Evolutionary conservation across 2,329 filamentous ascomycete species (phyloP), one percentile per base, ranked within the genome.

Genomic region (Aspergillus melleus): DNA sequence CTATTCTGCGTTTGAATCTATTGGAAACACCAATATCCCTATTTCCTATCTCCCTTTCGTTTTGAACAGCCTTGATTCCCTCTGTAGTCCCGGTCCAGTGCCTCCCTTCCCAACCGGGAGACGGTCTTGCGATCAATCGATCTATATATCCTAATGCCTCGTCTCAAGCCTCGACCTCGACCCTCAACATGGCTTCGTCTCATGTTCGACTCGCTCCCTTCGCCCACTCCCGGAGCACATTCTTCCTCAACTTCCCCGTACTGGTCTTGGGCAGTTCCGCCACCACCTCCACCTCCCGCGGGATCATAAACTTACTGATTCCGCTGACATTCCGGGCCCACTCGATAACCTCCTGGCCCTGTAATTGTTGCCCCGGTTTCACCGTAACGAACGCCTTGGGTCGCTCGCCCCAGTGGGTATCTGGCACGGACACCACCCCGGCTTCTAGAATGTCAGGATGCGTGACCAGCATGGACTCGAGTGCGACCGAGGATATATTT

Each of bases 201-300:
- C 59, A 65, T 53, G 60, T 52, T n/a, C 55, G 54, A 61, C 77
- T 73, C 14, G 72, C 76, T 46, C 60, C 60, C 50, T 86, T 91
- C 2, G 90, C 90, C 94, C 93, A 96, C 67, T 91, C 89, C 61
- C 95, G 81, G 57, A 99, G 76, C 6, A 96, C 86, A 70, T 96
- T 98, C 86, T 99, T 99, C 84, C 92, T 89, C 61, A 98, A 84
- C 83, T 99, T 99, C 3, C 95, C 95, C 0, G 95, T 99, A 75
- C 90, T 95, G 29, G 95, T 99, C 84, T 99, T 99, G 10, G 95
- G 95, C 65, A 99, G 80, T 75, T 97, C 93, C 6, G 80, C 66
- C n/a, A 99, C 86, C 49, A 98, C 81, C 75, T 96, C 91, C 0
- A 89, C 84, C 74, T 89, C 87, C 54, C 82, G 80, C 12, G 86